A percentile compares a stretch with the other conserved stretches of the same genome.
Conservation (phyloP, 306 rosid genomes). For the Rosa lucieae region DNA sequence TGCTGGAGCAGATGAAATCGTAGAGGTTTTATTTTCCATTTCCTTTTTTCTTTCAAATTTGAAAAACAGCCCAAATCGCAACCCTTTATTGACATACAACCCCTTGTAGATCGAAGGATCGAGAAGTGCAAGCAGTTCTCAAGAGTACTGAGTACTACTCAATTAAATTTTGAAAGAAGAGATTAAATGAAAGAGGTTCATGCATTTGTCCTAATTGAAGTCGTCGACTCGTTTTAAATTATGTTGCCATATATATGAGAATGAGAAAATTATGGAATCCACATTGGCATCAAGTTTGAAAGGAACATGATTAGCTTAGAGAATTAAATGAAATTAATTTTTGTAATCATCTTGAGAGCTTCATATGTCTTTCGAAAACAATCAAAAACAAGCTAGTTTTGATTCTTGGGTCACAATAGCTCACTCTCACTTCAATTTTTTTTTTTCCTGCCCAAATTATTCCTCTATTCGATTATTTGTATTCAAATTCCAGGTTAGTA, state of each 20-base stretch:
- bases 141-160: too few relatives aligned
- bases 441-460: not conserved
- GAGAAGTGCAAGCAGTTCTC: not conserved
- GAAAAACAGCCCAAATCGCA: not conserved
- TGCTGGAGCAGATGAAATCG: constrained; percentile 41
- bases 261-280: too few relatives aligned
- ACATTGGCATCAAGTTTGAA: too few relatives aligned
- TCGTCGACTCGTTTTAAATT: too few relatives aligned
- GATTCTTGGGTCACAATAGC: not conserved
- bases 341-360: not conserved
- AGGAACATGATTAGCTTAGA: too few relatives aligned
- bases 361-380: not conserved
- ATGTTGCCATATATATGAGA: too few relatives aligned
- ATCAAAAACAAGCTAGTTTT: not conserved
- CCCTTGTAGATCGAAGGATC: not conserved
- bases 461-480: not conserved
- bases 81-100: too few relatives aligned
- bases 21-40: constrained; percentile 42
- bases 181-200: too few relatives aligned
- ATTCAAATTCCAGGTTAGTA: not conserved
- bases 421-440: not conserved
- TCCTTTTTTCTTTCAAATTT: not conserved
- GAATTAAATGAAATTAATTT: not conserved
- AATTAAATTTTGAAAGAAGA: too few relatives aligned
- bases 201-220: too few relatives aligned